phyloP scores from a whole-genome alignment of 768 basidiomycete species.

The Lanmaoa rubissima region DNA sequence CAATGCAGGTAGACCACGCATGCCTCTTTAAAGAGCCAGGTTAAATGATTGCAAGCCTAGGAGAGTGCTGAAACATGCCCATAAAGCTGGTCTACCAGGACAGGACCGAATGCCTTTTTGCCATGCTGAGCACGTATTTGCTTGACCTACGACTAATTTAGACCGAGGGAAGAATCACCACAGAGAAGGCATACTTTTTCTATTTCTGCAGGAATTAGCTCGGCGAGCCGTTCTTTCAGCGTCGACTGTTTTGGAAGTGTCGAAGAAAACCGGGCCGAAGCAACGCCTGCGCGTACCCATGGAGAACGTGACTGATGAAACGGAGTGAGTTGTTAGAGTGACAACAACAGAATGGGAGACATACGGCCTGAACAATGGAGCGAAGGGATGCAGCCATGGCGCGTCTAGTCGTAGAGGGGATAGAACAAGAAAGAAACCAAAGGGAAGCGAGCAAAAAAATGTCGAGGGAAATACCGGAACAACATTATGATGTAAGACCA shows the following conservation, averaged over 20 bases:
- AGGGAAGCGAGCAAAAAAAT: slow-evolving; percentile 6
- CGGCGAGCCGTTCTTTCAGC: slow-evolving; percentile 89
- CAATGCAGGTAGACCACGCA: slow-evolving; percentile 87
- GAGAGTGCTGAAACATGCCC: slow-evolving; percentile 47
- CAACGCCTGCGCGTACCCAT: slow-evolving; percentile 40
- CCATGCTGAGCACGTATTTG: slow-evolving; percentile 83
- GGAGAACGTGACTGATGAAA: slow-evolving; percentile 48
- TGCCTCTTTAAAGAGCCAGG: slow-evolving; percentile 51
- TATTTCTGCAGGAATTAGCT: slow-evolving; percentile 86
- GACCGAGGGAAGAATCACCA: not conserved
- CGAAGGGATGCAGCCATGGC: slow-evolving; percentile 46
- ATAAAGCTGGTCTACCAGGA: slow-evolving; percentile 87
- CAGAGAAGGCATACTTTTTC: slow-evolving; percentile 32
- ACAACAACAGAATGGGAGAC: slow-evolving; percentile 23
- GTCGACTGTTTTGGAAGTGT: slow-evolving; percentile 64
- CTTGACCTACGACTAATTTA: slow-evolving; percentile 57
- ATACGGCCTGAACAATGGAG: slow-evolving; percentile 34
- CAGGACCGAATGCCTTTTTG: slow-evolving; percentile 90
- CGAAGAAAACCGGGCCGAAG: slow-evolving; percentile 62
- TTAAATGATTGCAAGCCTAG: slow-evolving; percentile 6
- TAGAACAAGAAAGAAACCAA: not conserved
- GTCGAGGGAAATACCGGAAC: slow-evolving; percentile 28
- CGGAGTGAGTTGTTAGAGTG: not conserved
- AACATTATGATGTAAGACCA: not conserved
- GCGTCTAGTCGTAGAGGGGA: not conserved